Base-by-base conservation (phyloP, 2,329 filamentous ascomycete genomes). In the Hymenoscyphus linearis region DNA sequence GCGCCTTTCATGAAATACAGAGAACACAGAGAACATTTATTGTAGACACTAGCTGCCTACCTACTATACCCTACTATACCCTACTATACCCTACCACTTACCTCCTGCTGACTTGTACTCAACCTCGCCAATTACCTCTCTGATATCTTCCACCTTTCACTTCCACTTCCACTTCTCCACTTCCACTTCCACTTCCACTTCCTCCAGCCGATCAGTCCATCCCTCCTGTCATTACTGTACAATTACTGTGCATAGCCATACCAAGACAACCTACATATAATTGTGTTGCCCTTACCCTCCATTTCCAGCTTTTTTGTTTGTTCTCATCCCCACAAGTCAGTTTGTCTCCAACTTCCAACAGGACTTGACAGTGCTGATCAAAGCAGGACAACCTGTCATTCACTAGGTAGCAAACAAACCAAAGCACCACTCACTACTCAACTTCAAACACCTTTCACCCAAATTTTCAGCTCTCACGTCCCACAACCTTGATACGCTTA, bases 61-160 rank as follows among this genome's bases (percentile, higher is more conserved):
- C 31, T 9, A 31, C 31, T 9, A 4, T 31, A 47, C n/a, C n/a
- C 40, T 12, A 47, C 16, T 22, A n/a, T 10, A 47, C 44, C 37
- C 13, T 40, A 25, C n/a, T 40, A 25, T 10, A 37, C 22, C 4
- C 12, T 37, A 56, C 64, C 60, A 60, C 25, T 44, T n/a, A n/a
- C 57, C 18, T 31, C 62, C 58, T 60, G 50, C 57, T 60, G 56
- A 58, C 67, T 66, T 66, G 62, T 61, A 66, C 65, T 50, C 54
- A 50, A 40, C 25, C 52, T 53, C 52, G 56, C 36, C 35, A 56
- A 58, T 59, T 36, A 47, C 56, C n/a, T 52, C 53, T 47, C 47
- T 56, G 55, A 55, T 16, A 58, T n/a, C n/a, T n/a, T n/a, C n/a
- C n/a, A n/a, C n/a, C n/a, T n/a, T n/a, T n/a, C 18, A 26, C 37